Conservation (phyloP, 371 early-diverging fungal genomes). For the Syncephalastrum sp. region DNA sequence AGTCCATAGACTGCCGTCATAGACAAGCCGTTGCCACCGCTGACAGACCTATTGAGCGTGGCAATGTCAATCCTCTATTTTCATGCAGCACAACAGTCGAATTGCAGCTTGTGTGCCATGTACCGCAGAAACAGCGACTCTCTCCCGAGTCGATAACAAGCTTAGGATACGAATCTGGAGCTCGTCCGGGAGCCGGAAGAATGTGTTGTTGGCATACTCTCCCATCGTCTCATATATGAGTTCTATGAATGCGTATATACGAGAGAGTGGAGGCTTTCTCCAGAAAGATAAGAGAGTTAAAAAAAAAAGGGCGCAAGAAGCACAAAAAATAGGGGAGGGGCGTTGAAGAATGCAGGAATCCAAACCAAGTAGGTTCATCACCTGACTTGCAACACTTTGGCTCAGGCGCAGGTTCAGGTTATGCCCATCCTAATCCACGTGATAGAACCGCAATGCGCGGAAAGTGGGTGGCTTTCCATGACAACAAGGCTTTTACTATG, state of each 20-base stretch:
- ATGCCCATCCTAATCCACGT: neutral
- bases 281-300: constrained; percentile 1
- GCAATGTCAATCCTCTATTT: neutral
- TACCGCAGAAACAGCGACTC: constrained; percentile 42
- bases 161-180: constrained; percentile 36
- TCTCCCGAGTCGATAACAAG: constrained; percentile 24
- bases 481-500: neutral
- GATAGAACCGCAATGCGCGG: neutral
- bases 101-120: neutral
- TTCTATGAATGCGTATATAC: neutral
- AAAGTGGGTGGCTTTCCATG: neutral
- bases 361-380: constrained; percentile 1
- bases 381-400: too few species aligned
- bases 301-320: constrained; percentile 4
- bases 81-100: neutral
- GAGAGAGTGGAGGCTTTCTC: neutral
- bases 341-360: neutral
- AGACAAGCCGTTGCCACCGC: constrained; percentile 46
- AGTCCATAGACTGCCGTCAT: constrained; percentile 57
- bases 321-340: constrained; percentile 7
- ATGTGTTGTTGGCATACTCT: neutral
- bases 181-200: constrained; percentile 34
- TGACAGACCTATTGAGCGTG: constrained; percentile 30
- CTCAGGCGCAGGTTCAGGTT: neutral
- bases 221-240: neutral